Evolutionary conservation across 352 stramenopile species (phyloP).

Genomic region (Globisporangium cederbergense): DNA sequence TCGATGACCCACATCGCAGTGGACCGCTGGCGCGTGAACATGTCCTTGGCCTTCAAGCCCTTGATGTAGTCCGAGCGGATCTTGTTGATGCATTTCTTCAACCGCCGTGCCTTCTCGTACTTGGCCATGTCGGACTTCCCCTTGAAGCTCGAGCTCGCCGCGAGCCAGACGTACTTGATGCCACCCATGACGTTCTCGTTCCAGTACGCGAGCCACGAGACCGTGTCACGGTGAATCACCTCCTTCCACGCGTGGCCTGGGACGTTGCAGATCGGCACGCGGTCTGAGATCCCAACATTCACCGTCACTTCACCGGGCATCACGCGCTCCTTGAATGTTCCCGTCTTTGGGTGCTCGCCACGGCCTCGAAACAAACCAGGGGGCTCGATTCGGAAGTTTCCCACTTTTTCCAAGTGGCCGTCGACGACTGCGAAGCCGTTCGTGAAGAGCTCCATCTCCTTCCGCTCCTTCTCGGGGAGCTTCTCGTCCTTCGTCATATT

Average conservation of each 20-base stretch:
- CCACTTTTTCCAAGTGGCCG: constrained; percentile 97
- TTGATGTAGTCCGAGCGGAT: constrained; percentile 91
- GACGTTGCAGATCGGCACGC: constrained; percentile 88
- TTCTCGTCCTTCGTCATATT: constrained; percentile 96
- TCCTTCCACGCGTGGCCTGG: constrained; percentile 96
- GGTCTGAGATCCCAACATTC: constrained; percentile 94
- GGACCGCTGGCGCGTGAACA: constrained; percentile 91
- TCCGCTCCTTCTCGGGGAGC: constrained; percentile 82
- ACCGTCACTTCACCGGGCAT: constrained; percentile 96
- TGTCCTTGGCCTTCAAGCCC: constrained; percentile 87
- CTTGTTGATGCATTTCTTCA: constrained; percentile 98
- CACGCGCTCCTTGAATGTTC: constrained; percentile 97
- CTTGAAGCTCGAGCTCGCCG: constrained; percentile 98
- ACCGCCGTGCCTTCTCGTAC: constrained; percentile 97
- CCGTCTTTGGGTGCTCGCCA: constrained; percentile 99
- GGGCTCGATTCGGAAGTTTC: constrained; percentile 97
- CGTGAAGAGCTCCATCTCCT: constrained; percentile 90
- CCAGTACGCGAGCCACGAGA: constrained; percentile 94
- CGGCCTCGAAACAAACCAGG: constrained; percentile 97
- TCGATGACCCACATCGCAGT: constrained; percentile 99
- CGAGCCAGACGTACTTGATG: constrained; percentile 99
- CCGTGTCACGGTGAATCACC: constrained; percentile 92
- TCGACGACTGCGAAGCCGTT: constrained; percentile 98
- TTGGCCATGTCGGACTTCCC: constrained; percentile 98
- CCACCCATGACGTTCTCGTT: constrained; percentile 99